Conservation (phyloP, 805 yeast genomes). For the Starmerella lactis-condensi region DNA sequence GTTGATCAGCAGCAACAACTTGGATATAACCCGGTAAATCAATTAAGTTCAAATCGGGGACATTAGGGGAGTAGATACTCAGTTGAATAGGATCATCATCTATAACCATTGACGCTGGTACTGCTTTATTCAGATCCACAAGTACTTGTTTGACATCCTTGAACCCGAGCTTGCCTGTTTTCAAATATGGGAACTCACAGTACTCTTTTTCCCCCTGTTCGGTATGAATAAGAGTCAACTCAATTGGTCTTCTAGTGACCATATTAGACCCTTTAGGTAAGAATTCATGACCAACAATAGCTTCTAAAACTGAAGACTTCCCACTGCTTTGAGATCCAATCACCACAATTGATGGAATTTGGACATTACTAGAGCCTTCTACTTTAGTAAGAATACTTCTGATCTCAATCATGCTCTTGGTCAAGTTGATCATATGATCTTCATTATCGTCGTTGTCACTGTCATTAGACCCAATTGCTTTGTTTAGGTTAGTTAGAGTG, state of each 20-base stretch:
- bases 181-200: conserved; percentile 80
- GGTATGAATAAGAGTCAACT: conserved; percentile 74
- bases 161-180: conserved; percentile 54
- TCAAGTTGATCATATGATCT: conserved; percentile 64
- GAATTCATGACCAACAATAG: conserved; percentile 95
- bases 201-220: conserved; percentile 59
- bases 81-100: conserved; percentile 88
- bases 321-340: conserved; percentile 97
- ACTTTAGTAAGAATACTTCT: conserved; percentile 58
- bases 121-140: conserved; percentile 79
- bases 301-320: conserved; percentile 85
- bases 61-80: conserved; percentile 72
- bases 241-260: conserved; percentile 97
- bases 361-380: conserved; percentile 57
- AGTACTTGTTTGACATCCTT: conserved; percentile 73
- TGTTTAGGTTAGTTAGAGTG: no score
- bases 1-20: conserved; percentile 92
- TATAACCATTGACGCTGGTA: conserved; percentile 67
- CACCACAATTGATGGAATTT: conserved; percentile 86
- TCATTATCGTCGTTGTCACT: conserved; percentile 33
- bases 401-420: conserved; percentile 94
- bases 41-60: conserved; percentile 82
- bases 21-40: conserved; percentile 97
- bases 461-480: no score
- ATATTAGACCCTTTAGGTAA: conserved; percentile 92